A percentile compares a stretch with the other conserved stretches of the same genome.
Conservation (phyloP, 495 filamentous ascomycete species). For the Penicillium macrosclerotiorum region DNA sequence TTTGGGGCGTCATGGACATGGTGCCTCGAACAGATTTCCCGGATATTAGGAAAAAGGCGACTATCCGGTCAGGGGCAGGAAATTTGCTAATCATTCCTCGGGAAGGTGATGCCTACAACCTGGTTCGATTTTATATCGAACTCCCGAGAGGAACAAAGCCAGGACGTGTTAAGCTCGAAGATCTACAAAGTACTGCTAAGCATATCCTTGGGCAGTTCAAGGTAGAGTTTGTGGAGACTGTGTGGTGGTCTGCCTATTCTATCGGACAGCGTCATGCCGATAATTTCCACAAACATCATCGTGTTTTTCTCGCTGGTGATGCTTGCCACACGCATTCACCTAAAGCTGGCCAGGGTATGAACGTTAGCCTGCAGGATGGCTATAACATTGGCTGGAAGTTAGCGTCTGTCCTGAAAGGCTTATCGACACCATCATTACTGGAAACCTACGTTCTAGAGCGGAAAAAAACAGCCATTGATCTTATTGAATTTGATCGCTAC, state of each 20-base stretch:
- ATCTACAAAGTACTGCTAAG: constrained; percentile 56
- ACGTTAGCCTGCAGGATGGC: constrained; percentile 48
- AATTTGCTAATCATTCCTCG: constrained; percentile 71
- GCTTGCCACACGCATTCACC: constrained; percentile 63
- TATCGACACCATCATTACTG: constrained; percentile 54
- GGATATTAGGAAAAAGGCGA: constrained; percentile 73
- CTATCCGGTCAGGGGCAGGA: constrained; percentile 56
- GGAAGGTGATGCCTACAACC: constrained; percentile 58
- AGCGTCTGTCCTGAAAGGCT: constrained; percentile 58
- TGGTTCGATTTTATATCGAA: constrained; percentile 73
- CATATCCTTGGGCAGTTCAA: constrained; percentile 57
- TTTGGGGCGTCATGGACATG: constrained; percentile 85
- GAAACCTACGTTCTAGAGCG: constrained; percentile 71
- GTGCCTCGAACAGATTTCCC: constrained; percentile 75
- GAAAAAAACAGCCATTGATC: constrained; percentile 61
- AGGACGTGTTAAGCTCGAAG: constrained; percentile 42
- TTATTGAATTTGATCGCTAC: constrained; percentile 71
- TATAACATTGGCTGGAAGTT: constrained; percentile 83
- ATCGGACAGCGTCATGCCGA: constrained; percentile 60
- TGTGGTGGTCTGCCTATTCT: constrained; percentile 61
- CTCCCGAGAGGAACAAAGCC: constrained; percentile 52
- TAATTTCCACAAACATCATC: constrained; percentile 50
- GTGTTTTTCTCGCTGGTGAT: constrained; percentile 58
- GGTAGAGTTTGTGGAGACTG: constrained; percentile 50
- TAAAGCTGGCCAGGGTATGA: constrained; percentile 59